These are phyloP conservation scores for Coemansia sp. DNA, from an alignment of 192 early-diverging fungal species.

Conservation along the genomic window DNA sequence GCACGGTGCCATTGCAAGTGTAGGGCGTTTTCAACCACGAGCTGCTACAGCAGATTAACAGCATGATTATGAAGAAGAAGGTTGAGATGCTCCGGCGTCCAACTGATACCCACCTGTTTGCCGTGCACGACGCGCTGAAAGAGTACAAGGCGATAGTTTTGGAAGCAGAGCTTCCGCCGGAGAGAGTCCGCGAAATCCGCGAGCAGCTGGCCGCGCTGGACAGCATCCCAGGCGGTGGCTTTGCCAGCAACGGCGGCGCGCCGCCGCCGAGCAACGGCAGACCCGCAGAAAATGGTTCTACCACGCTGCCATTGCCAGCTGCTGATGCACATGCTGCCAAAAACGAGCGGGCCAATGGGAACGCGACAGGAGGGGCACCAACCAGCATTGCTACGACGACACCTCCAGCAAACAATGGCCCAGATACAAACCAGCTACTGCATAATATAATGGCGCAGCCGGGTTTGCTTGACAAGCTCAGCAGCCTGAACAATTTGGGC, in stretches of 20 bases:
- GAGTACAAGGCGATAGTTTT: constrained; percentile 24
- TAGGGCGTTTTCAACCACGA: constrained; percentile 27
- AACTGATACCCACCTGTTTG: constrained; percentile 29
- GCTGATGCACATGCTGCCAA: background rate
- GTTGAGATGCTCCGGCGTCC: constrained; percentile 40
- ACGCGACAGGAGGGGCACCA: background rate
- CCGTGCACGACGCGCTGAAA: constrained; percentile 24
- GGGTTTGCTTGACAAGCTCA: constrained; percentile 19
- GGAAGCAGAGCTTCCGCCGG: constrained; percentile 17
- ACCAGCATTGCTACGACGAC: background rate
- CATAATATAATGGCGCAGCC: constrained; percentile 36
- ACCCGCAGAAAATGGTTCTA: background rate
- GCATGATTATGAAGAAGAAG: constrained; percentile 32
- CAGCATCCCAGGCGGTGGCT: background rate
- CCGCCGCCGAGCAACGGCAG: background rate
- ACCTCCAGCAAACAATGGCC: background rate
- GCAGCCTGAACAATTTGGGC: constrained; percentile 19
- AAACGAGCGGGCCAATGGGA: background rate
- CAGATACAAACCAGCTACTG: constrained; percentile 25
- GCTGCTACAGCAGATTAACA: constrained; percentile 34
- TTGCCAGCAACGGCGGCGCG: background rate
- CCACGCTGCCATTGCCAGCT: background rate
- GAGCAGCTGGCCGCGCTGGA: constrained; percentile 25
- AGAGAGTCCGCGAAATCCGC: constrained; percentile 20
- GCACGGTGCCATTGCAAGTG: background rate